phyloP scores from a whole-genome alignment of 768 basidiomycete genomes.

The Paxillus rubicundulus region DNA sequence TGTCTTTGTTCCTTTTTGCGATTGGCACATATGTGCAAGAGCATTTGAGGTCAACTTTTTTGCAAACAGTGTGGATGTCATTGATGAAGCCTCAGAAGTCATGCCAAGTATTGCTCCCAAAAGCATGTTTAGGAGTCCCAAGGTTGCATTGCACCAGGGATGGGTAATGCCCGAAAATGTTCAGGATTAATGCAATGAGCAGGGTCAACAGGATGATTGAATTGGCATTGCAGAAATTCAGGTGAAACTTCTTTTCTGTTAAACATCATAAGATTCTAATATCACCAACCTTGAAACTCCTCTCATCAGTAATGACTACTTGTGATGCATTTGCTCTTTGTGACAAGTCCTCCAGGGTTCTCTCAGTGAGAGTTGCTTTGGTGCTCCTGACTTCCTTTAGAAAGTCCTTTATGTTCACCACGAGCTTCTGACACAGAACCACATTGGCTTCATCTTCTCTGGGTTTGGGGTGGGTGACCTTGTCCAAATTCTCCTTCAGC shows the following conservation, averaged over 20 bases:
- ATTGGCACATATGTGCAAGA: conserved; percentile 19
- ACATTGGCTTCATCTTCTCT: not conserved
- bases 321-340: not conserved
- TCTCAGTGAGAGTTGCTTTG: not conserved
- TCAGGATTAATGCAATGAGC: not conserved
- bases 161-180: conserved; percentile 1
- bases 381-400: not conserved
- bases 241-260: not conserved
- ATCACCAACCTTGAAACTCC: not conserved
- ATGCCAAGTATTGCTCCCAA: not conserved
- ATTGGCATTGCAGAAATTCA: not conserved
- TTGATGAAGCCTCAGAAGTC: not conserved
- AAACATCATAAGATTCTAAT: not conserved
- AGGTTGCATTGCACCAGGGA: conserved; percentile 3
- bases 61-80: conserved; percentile 16
- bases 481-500: not conserved
- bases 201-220: not conserved
- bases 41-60: conserved; percentile 21
- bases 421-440: not conserved
- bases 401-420: not conserved
- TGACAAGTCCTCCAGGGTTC: not conserved
- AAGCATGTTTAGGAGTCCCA: conserved; percentile 1
- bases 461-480: not conserved
- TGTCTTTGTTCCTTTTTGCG: not conserved
- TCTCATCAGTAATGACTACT: not conserved